Evolutionary conservation across 1,284 basidiomycete genomes (phyloP), one percentile per base, ranked within the genome.

Genomic region (Ganoderma sinense): DNA sequence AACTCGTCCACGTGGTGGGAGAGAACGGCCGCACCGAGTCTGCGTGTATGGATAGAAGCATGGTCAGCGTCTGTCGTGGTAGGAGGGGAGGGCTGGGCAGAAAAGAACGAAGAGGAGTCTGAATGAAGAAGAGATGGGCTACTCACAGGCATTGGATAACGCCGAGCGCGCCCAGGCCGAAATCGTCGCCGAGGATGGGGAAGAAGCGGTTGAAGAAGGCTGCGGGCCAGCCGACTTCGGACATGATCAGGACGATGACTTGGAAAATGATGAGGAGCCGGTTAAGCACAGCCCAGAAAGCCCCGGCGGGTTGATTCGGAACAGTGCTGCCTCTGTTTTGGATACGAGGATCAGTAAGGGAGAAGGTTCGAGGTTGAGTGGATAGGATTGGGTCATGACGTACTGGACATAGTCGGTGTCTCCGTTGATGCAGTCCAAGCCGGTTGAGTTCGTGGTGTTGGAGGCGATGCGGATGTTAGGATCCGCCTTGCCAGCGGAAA

Each of bases 261-360:
- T 95, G 92, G 81, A 92, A 90, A 71, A 96, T 87, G 80, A 97
- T 94, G 79, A 97, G 87, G 60, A 97, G 85, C 71, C 93, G 87
- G 79, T 94, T 94, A 69, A 97, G 83, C 68, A 97, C 89, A 18
- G 94, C 92, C 93, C 94, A 97, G 83, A 97, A 97, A 39, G 90
- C 87, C 58, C 96, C 95, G 13, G 93, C 95, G 31, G 94, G 86
- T 78, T 97, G 95, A 78, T 95, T 93, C n/a, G 95, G 95, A 23
- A 97, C 93, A 1, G 94, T 93, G 79, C 92, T 93, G 70, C 87
- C 85, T 73, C 92, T 94, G 74, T 39, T 68, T 64, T 45, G 51
- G 29, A 43, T 33, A 16, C 63, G 39, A 63, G 33, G 48, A 73
- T 68, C 33, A 33, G 59, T 23, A 26, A 36, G 8, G 33, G 18